A percentile compares a stretch with the other conserved stretches of the same genome.
Conservation (phyloP, 2,329 filamentous ascomycete species). For the Zasmidium citrigriseum region DNA sequence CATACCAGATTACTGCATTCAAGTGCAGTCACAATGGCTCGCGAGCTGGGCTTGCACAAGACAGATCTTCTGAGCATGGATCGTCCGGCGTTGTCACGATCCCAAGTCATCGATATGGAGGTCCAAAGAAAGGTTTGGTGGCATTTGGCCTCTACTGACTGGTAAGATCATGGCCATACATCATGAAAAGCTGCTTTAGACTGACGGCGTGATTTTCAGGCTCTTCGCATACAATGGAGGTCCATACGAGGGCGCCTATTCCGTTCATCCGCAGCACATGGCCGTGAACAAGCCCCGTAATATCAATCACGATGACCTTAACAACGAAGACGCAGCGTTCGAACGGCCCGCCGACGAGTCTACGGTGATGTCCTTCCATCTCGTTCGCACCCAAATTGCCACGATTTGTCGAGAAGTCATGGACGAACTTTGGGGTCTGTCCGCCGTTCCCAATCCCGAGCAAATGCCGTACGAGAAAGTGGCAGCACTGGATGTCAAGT, state of each 20-base stretch:
- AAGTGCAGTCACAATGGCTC: conserved; percentile 23
- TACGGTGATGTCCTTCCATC: conserved; percentile 48
- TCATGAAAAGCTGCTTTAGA: not conserved
- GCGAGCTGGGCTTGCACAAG: conserved; percentile 26
- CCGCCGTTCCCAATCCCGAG: conserved; percentile 22
- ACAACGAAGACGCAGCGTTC: conserved; percentile 18
- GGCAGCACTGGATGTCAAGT: conserved; percentile 22
- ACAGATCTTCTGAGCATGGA: conserved; percentile 17
- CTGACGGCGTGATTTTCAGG: not conserved
- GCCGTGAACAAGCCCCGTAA: conserved; percentile 44
- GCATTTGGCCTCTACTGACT: conserved; percentile 29
- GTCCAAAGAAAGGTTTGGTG: conserved; percentile 32
- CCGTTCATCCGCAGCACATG: conserved; percentile 44
- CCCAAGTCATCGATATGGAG: conserved; percentile 25
- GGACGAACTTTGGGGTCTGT: conserved; percentile 31
- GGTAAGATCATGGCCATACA: conserved; percentile 11
- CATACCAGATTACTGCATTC: conserved; percentile 21
- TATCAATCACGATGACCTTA: conserved; percentile 43
- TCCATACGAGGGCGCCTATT: conserved; percentile 47
- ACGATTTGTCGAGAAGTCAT: conserved; percentile 43
- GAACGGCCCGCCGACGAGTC: conserved; percentile 37
- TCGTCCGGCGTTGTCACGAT: conserved; percentile 1
- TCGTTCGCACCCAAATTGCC: conserved; percentile 45
- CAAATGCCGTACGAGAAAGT: conserved; percentile 21
- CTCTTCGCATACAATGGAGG: conserved; percentile 41